phyloP scores from a whole-genome alignment of 441 rosid species.

The Omphalea diandra region DNA sequence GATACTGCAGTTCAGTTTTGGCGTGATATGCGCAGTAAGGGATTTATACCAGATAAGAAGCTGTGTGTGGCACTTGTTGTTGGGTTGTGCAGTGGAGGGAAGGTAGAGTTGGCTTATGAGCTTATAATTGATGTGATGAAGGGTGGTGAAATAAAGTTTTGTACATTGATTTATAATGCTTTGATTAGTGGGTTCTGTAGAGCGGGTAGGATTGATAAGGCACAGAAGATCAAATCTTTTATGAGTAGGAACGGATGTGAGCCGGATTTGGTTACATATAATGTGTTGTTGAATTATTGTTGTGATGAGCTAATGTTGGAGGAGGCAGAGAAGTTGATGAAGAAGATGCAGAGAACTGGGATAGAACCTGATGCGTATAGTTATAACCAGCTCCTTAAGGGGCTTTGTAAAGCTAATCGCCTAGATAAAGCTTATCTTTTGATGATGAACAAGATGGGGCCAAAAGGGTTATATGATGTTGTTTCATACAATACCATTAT shows the following conservation, averaged over 20 bases:
- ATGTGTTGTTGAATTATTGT: constrained; percentile 69
- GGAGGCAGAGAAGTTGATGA: constrained; percentile 62
- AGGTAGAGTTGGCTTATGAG: constrained; percentile 89
- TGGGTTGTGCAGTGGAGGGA: constrained; percentile 68
- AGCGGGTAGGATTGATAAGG: constrained; percentile 71
- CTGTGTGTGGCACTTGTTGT: constrained; percentile 62
- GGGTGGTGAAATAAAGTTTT: constrained; percentile 47
- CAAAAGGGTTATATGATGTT: constrained; percentile 66
- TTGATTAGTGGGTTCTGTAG: constrained; percentile 82
- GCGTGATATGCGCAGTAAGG: constrained; percentile 63
- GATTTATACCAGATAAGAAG: constrained; percentile 58
- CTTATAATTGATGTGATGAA: constrained; percentile 64
- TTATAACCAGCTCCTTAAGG: constrained; percentile 78
- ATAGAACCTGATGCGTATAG: constrained; percentile 73
- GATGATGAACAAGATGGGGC: constrained; percentile 63
- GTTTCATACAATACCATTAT: constrained; percentile 85
- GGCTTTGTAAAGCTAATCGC: constrained; percentile 58
- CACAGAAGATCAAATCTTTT: constrained; percentile 57
- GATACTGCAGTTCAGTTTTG: constrained; percentile 60
- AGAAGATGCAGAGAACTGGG: constrained; percentile 69
- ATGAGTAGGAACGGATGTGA: constrained; percentile 65
- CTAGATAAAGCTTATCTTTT: constrained; percentile 53
- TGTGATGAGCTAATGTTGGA: constrained; percentile 62
- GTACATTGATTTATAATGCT: constrained; percentile 62
- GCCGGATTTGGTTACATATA: constrained; percentile 81